Evolutionary conservation across 257 asterid genomes (phyloP), one percentile per base, ranked within the genome.

Genomic region (Paraleonurus japonicus): DNA sequence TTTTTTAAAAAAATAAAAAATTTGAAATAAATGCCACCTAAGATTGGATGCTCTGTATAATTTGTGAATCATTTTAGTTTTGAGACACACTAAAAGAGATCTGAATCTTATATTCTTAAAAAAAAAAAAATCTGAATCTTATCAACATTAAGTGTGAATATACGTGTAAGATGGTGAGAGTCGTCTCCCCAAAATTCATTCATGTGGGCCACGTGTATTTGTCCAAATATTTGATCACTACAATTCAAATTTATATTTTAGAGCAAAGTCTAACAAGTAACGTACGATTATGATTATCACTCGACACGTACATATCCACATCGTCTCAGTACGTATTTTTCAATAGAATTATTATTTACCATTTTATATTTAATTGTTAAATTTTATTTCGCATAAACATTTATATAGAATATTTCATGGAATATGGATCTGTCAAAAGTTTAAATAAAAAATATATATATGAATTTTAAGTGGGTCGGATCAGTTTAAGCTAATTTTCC

Each of bases 181-280:
- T 4, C 4, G 48, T 57, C 27, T 24, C 58, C 30, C 4, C 28
- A 17, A 37, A 58, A 54, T 16, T 32, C 64, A 20, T 30, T 61
- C 23, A 39, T 17, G 35, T 26, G 23, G 50, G 15, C 60, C 67
- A 75, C 80, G 80, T 69, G 71, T 69, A 4, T 39, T 58, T 37
- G 43, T 17, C 65, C 50, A 55, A 50, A 17, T n/a, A 51, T 37
- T 41, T 19, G 2, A 60, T 45, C 23, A 27, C 11, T 30, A 5
- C 11, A 10, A 43, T 60, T 59, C 4, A 43, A 62, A 4, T 50
- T 53, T n/a, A n/a, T n/a, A n/a, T n/a, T n/a, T n/a, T 12, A 69
- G 22, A 15, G 26, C 16, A 7, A 54, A 32, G 11, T 3, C 41
- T 17, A 35, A 23, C 65, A 54, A 35, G 6, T 33, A 11, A 69